phyloP scores from a whole-genome alignment of 192 early-diverging fungal species.

The Tieghemiomyces parasiticus region DNA sequence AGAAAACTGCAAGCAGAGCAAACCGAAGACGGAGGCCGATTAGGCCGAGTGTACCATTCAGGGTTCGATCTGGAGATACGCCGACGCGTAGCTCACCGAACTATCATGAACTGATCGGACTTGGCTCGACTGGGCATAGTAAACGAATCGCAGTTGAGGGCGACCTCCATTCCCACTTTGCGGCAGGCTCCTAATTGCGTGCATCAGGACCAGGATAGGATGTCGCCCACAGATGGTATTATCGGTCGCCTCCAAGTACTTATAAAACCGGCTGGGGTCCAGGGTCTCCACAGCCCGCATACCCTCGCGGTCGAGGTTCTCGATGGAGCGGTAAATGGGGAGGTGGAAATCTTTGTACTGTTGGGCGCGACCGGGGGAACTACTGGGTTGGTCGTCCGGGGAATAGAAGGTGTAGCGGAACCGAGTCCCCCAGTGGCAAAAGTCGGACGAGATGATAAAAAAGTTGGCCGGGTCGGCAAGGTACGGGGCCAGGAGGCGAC shows the following conservation, averaged over 20 bases:
- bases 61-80: slow-evolving; percentile 13
- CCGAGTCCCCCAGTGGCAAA: slow-evolving; percentile 92
- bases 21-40: too few relatives aligned
- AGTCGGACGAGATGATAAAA: slow-evolving; percentile 94
- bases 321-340: slow-evolving; percentile 69
- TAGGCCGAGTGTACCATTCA: too few relatives aligned
- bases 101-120: slow-evolving; percentile 38
- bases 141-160: slow-evolving; percentile 46
- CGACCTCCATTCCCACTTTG: not conserved
- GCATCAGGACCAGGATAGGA: slow-evolving; percentile 72
- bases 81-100: slow-evolving; percentile 69
- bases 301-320: slow-evolving; percentile 59
- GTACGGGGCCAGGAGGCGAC: slow-evolving; percentile 57
- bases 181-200: slow-evolving; percentile 31
- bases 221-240: slow-evolving; percentile 96
- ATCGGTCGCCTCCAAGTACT: slow-evolving; percentile 56
- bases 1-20: too few relatives aligned
- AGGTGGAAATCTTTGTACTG: slow-evolving; percentile 12
- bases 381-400: slow-evolving; percentile 12
- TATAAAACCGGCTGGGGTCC: slow-evolving; percentile 39
- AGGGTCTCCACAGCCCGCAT: slow-evolving; percentile 60
- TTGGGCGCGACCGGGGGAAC: not conserved
- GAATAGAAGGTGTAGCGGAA: slow-evolving; percentile 68
- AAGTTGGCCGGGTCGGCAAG: slow-evolving; percentile 49
- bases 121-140: slow-evolving; percentile 73